Conservation (phyloP, 345 rosid species). For the Gossypium australe region DNA sequence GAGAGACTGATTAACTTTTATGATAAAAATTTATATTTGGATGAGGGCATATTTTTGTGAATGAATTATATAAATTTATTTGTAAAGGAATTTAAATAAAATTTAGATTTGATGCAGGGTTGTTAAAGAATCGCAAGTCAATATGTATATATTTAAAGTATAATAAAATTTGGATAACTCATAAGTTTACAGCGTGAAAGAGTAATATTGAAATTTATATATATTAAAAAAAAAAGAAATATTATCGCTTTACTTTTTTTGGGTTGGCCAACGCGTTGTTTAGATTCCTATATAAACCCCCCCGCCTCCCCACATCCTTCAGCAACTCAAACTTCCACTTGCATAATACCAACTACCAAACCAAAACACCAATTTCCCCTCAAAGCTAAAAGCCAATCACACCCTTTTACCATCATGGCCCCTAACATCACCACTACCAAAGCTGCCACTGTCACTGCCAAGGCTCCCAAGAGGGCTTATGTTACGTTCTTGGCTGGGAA, state of each 20-base stretch:
- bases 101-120: no score
- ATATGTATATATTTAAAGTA: no score
- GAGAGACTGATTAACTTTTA: no score
- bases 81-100: no score
- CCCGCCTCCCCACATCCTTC: not conserved
- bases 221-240: not conserved
- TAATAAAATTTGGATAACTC: no score
- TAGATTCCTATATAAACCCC: not conserved
- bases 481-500: constrained; percentile 68
- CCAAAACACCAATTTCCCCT: not conserved
- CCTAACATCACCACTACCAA: not conserved
- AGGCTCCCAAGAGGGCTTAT: constrained; percentile 27
- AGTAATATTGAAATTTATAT: no score
- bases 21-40: no score
- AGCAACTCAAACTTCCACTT: not conserved
- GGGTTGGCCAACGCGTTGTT: not conserved
- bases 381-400: not conserved
- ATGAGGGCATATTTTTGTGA: no score
- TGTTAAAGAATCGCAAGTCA: no score
- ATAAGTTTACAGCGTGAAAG: no score
- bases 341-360: not conserved
- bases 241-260: not conserved
- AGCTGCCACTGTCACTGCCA: not conserved
- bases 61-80: no score
- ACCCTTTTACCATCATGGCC: not conserved